Conservation (phyloP, 2,329 filamentous ascomycete species). For the Tolypocladium nubicola region DNA sequence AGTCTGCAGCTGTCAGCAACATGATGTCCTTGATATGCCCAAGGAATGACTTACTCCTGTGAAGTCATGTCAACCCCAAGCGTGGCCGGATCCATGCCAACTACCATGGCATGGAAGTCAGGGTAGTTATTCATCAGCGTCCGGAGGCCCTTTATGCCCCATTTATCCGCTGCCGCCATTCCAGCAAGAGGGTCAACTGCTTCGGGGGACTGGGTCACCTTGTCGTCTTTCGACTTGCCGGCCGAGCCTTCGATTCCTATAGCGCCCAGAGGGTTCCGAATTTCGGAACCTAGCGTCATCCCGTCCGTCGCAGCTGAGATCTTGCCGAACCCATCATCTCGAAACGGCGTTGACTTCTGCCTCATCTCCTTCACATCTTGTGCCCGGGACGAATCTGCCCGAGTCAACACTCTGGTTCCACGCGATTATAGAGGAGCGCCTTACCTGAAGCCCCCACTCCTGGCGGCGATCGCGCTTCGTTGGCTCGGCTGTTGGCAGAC, state of each 20-base stretch:
- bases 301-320: constrained; percentile 24
- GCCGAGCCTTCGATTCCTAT: constrained; percentile 33
- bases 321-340: constrained; percentile 29
- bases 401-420: constrained; percentile 9
- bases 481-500: constrained; percentile 44
- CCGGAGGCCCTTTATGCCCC: constrained; percentile 52
- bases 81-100: constrained; percentile 46
- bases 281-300: constrained; percentile 19
- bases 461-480: constrained; percentile 38
- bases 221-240: constrained; percentile 31
- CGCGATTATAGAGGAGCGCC: not conserved
- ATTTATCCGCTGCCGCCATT: constrained; percentile 53
- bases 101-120: constrained; percentile 50
- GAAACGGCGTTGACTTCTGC: constrained; percentile 32
- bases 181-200: constrained; percentile 48
- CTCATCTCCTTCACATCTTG: constrained; percentile 36
- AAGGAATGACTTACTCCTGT: constrained; percentile 38
- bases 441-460: constrained; percentile 22
- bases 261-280: constrained; percentile 31
- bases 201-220: constrained; percentile 26
- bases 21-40: not conserved
- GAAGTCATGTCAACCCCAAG: constrained; percentile 49
- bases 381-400: constrained; percentile 23
- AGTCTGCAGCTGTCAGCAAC: constrained; percentile 25
- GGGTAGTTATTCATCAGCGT: constrained; percentile 54